Conservation (phyloP, 352 stramenopile genomes). For the Pythium aristosporum region DNA sequence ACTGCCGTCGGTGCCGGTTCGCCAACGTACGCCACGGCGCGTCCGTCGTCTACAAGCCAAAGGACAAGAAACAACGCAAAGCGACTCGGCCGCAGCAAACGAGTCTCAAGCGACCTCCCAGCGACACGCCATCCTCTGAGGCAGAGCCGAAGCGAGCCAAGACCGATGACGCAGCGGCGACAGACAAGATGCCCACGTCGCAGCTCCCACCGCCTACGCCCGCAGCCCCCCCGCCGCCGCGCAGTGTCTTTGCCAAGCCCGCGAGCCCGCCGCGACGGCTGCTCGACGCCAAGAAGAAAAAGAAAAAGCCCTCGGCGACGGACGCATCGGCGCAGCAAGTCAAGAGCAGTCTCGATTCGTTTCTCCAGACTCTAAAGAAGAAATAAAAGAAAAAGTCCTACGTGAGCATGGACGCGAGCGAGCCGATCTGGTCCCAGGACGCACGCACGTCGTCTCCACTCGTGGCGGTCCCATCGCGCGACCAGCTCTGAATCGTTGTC, state of each 20-base stretch:
- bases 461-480: constrained; percentile 6
- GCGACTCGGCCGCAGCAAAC: background rate
- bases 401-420: constrained; percentile 22
- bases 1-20: constrained; percentile 59
- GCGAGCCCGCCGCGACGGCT: constrained; percentile 68
- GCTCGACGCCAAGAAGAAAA: constrained; percentile 62
- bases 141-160: constrained; percentile 8
- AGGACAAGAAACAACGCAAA: constrained; percentile 28
- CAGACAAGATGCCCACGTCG: background rate
- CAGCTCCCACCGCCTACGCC: background rate
- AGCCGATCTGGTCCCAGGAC: constrained; percentile 27
- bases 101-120: constrained; percentile 22
- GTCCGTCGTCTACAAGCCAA: constrained; percentile 47
- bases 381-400: constrained; percentile 17
- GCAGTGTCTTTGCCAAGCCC: constrained; percentile 48
- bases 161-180: background rate
- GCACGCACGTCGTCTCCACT: constrained; percentile 14
- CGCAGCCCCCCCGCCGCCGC: background rate
- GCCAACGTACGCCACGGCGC: constrained; percentile 42
- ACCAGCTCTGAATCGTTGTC: constrained; percentile 45
- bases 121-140: background rate
- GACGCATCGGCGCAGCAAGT: constrained; percentile 40
- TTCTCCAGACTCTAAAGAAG: constrained; percentile 46
- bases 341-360: constrained; percentile 68
- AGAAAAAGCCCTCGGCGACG: constrained; percentile 70